A percentile compares a stretch with the other conserved stretches of the same genome.
phyloP scores from a whole-genome alignment of 2,329 filamentous ascomycete genomes.

The Knufia petricola region DNA sequence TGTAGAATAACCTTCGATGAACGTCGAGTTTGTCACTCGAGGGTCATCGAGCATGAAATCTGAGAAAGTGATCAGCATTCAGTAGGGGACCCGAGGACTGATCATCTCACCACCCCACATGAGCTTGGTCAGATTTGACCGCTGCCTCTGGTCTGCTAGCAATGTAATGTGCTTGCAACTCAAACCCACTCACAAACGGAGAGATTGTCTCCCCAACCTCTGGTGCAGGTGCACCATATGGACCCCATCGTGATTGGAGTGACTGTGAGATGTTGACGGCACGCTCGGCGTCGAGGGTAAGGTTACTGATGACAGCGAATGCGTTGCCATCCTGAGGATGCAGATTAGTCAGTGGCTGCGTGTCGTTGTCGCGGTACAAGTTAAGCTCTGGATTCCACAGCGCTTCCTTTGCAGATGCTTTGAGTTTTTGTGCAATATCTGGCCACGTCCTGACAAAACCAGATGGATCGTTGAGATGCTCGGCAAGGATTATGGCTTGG shows the following conservation, averaged over 20 bases:
- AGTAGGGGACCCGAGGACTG: no score
- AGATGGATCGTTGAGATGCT: slow-evolving; percentile 19
- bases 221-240: slow-evolving; percentile 38
- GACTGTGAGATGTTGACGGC: slow-evolving; percentile 27
- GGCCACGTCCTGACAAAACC: slow-evolving; percentile 17
- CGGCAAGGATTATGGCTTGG: slow-evolving; percentile 21
- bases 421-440: slow-evolving; percentile 18
- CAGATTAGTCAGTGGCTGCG: slow-evolving; percentile 18
- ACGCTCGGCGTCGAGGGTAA: slow-evolving; percentile 24
- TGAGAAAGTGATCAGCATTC: no score
- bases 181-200: slow-evolving; percentile 36
- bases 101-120: no score
- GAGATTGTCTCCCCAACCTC: slow-evolving; percentile 34
- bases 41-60: slow-evolving; percentile 46
- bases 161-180: slow-evolving; percentile 35
- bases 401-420: slow-evolving; percentile 22
- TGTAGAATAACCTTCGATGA: slow-evolving; percentile 42
- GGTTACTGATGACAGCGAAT: slow-evolving; percentile 31
- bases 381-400: slow-evolving; percentile 24
- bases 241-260: slow-evolving; percentile 35
- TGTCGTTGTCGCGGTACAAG: slow-evolving; percentile 27
- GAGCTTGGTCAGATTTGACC: slow-evolving; percentile 35
- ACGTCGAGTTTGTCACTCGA: slow-evolving; percentile 44
- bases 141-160: slow-evolving; percentile 31
- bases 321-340: slow-evolving; percentile 31